Evolutionary conservation across 495 filamentous ascomycete species (phyloP), one percentile per base, ranked within the genome.

Genomic region (Apiosordaria backusii): DNA sequence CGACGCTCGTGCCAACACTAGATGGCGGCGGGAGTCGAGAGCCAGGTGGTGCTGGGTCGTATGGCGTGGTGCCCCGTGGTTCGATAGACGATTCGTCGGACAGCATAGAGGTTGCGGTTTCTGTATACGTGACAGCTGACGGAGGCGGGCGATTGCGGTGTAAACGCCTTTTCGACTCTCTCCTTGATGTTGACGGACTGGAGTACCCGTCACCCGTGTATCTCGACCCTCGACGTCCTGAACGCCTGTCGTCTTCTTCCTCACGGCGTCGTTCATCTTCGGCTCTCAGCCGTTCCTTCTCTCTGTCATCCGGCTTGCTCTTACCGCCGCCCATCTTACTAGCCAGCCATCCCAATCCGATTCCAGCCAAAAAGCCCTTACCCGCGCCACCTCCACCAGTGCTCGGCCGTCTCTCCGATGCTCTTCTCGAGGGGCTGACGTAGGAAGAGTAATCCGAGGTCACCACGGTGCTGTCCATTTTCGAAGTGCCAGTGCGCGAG

Each of bases 331-430:
- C 87, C 70, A 87, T 81, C 72, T 87, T 90, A 40, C 24, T 61
- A 5, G 75, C 87, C 75, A 78, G 85, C 75, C 68, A 91, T 77
- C 72, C 89, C 79, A 80, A 84, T 13, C 92, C 92, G 4, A 92
- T 78, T 2, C 86, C 87, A 35, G 88, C 85, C 26, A 85, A 74
- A 15, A 95, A 67, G 0, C 88, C 88, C 71, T 92, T 87, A 22
- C 83, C 82, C 4, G 85, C 70, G 3, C 79, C 81, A 21, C 82
- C 80, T 50, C 68, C 62, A 5, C 68, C 62, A 24, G 61, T 70
- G 25, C 60, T 72, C 57, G 57, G 62, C 21, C 65, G 74, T 74
- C 29, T 75, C 0, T 77, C 72, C 57, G 68, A 70, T 23, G 68
- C 59, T 65, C 82, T 74, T 65, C 81, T 71, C 50, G 84, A 78